Base-by-base conservation (phyloP, 2,329 filamentous ascomycete species). In the Epichloe typhina region DNA sequence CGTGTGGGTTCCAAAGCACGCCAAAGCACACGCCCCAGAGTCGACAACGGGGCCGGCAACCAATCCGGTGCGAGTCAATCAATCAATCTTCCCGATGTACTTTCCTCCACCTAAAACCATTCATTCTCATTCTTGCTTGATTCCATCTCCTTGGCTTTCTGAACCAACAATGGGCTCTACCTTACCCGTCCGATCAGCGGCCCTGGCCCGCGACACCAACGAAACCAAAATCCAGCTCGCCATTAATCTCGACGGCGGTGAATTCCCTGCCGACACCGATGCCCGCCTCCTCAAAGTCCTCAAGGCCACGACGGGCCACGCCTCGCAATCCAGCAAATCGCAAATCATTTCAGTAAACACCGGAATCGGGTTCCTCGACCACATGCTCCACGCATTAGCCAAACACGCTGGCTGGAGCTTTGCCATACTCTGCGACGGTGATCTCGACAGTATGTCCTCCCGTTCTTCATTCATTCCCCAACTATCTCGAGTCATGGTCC, bases 331-430 rank as follows among this genome's bases (percentile, higher is more conserved):
- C 56, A 91, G 86, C 59, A 82, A 84, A 58, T 86, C 83, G 41
- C 93, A 97, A 69, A 82, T 81, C 54, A 96, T 97, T 65, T 81
- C 81, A 63, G 77, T 97, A 58, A 83, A 88, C 75, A 95, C 91
- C 0, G 93, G 93, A 57, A 95, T 98, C 67, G 93, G 93, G 53
- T 98, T 98, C 70, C 76, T 98, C 51, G 93, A 98, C 72, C 93
- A 98, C 74, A 97, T 98, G 91, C 78, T 97, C 47, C 93, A 98
- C 69, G 93, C 93, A 5, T 77, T 97, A 50, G 87, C 93, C 47
- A 97, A 98, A 71, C 93, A 98, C 70, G 83, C 86, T 5, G 91
- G 93, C 55, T 97, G 91, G 93, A 93, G 86, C 72, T 70, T 98
- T 59, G 82, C 82, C 35, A 73, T 98, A 52, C 75, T 81, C 56